phyloP scores from a whole-genome alignment of 2,329 filamentous ascomycete species.

The Thielaviopsis cerberus region DNA sequence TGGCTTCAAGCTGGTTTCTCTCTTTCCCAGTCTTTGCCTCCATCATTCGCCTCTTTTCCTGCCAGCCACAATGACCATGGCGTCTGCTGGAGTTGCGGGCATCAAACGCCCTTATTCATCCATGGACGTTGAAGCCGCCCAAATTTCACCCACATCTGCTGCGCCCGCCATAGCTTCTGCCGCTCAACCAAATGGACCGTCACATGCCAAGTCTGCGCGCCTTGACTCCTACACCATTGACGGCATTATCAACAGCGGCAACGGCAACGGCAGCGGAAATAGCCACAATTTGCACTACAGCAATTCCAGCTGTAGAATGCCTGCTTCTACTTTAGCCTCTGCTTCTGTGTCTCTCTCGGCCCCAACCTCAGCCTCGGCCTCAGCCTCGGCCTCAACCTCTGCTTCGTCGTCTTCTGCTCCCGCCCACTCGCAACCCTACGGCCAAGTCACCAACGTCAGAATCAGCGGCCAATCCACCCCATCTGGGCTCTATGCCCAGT shows the following conservation, averaged over 20 bases:
- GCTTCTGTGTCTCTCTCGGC: too few relatives aligned
- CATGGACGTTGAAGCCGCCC: slow-evolving; percentile 18
- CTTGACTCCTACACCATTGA: background rate
- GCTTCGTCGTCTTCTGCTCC: slow-evolving; percentile 6
- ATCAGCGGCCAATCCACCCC: slow-evolving; percentile 15
- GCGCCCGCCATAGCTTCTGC: background rate
- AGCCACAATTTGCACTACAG: too few relatives aligned
- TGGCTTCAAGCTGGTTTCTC: background rate
- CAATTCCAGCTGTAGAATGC: background rate
- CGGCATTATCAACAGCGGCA: slow-evolving; percentile 12
- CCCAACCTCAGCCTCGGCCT: too few relatives aligned
- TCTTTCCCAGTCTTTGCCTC: background rate
- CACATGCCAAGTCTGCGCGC: slow-evolving; percentile 9
- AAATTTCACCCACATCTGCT: slow-evolving; percentile 11
- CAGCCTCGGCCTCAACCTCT: too few relatives aligned
- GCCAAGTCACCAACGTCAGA: slow-evolving; percentile 14
- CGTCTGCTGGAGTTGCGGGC: slow-evolving; percentile 24
- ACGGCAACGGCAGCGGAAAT: slow-evolving; percentile 5
- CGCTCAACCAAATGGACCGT: background rate
- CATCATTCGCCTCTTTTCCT: background rate
- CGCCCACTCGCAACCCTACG: slow-evolving; percentile 16
- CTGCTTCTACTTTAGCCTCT: too few relatives aligned
- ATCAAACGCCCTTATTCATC: slow-evolving; percentile 23
- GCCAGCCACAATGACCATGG: slow-evolving; percentile 12
- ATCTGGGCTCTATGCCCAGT: background rate